These are phyloP conservation scores for Aspergillus awamori DNA, from an alignment of 2,329 filamentous ascomycete genomes.

Conservation along the genomic window DNA sequence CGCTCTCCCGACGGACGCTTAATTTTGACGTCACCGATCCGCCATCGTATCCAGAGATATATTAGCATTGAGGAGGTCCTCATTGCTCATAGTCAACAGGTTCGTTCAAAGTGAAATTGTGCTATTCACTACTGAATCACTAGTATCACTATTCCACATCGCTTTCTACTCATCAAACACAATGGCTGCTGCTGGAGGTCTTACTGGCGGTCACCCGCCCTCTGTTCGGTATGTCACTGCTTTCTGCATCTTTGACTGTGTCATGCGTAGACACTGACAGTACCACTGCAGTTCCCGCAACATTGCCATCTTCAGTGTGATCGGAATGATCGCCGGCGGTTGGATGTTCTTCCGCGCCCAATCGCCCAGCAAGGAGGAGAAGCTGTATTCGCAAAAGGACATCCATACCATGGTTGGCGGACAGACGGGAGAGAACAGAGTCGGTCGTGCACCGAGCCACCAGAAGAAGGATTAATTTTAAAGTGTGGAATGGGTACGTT, in stretches of 20 bases:
- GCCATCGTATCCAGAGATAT: background rate
- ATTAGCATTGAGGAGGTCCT: background rate
- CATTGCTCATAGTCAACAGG: background rate
- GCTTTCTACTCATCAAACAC: background rate
- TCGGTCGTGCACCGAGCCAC: constrained; percentile 2
- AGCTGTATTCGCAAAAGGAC: constrained; percentile 13
- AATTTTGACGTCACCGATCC: constrained; percentile 4
- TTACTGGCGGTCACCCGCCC: background rate
- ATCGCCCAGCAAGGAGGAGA: constrained; percentile 15
- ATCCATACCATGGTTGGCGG: constrained; percentile 13
- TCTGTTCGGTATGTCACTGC: background rate
- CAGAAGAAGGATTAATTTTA: background rate
- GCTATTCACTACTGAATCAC: too few relatives aligned
- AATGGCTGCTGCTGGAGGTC: background rate
- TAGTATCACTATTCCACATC: background rate
- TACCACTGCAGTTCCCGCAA: constrained; percentile 8
- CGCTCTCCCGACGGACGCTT: background rate
- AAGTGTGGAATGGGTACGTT: background rate
- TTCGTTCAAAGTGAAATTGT: background rate
- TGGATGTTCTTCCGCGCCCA: constrained; percentile 18
- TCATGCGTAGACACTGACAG: background rate
- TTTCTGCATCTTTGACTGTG: too few relatives aligned
- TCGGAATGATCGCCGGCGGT: constrained; percentile 7
- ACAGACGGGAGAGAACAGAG: background rate
- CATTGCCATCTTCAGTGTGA: constrained; percentile 10